These are phyloP conservation scores for Trichopus zeylanicus DNA, from an alignment of 116 monocot species.

Conservation along the genomic window DNA sequence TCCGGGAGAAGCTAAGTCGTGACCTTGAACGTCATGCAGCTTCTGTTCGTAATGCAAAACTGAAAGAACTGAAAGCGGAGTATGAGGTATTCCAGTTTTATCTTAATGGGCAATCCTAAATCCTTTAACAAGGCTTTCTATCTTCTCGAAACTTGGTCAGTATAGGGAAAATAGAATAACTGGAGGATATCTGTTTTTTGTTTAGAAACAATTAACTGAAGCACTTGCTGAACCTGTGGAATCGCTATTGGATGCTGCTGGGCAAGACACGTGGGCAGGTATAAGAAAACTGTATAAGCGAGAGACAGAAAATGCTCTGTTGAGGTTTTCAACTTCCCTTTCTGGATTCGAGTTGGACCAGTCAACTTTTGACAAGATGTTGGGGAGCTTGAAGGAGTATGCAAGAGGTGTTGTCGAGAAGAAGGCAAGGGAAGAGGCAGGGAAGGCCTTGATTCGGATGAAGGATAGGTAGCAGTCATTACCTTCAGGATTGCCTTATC, in stretches of 20 bases:
- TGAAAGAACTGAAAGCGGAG: slow-evolving; percentile 39
- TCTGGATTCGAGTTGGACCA: slow-evolving; percentile 60
- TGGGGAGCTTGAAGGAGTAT: slow-evolving; percentile 33
- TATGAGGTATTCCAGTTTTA: slow-evolving; percentile 41
- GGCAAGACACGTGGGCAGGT: slow-evolving; percentile 49
- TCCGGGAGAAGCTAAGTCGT: slow-evolving; percentile 45
- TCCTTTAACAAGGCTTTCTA: not conserved
- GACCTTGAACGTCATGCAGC: slow-evolving; percentile 54
- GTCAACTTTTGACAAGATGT: slow-evolving; percentile 19
- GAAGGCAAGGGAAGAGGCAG: slow-evolving; percentile 64
- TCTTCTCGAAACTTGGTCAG: not conserved
- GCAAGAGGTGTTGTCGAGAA: slow-evolving; percentile 48
- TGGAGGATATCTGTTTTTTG: not conserved
- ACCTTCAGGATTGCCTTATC: not conserved
- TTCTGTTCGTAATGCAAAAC: slow-evolving; percentile 33
- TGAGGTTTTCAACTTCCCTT: slow-evolving; percentile 33
- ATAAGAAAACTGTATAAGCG: slow-evolving; percentile 47
- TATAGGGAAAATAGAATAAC: not conserved
- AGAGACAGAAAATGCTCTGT: slow-evolving; percentile 43
- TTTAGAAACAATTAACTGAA: slow-evolving; percentile 46
- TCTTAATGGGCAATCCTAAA: not conserved
- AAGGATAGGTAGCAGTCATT: slow-evolving; percentile 55
- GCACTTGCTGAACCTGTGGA: slow-evolving; percentile 54
- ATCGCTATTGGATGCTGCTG: slow-evolving; percentile 49
- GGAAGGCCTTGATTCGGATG: slow-evolving; percentile 57